Conservation (phyloP, 1,139 yeast species). For the Geotrichum carabidarum region DNA sequence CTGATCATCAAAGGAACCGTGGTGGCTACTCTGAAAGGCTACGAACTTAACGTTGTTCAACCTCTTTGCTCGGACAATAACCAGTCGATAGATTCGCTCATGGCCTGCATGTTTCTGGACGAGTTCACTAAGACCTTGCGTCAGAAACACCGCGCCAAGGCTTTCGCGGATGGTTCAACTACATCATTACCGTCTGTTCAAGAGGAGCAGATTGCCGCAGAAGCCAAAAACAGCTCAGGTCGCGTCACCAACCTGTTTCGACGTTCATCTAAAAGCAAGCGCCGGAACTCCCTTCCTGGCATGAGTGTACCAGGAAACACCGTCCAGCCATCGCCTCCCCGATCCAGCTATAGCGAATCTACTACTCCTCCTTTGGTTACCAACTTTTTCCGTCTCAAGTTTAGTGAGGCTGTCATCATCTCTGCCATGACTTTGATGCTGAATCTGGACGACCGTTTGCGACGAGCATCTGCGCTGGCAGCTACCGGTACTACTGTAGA, state of each 20-base stretch:
- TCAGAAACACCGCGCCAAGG: slow-evolving; percentile 1
- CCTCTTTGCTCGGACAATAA: neutral
- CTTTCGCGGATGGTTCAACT: neutral
- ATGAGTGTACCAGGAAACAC: neutral
- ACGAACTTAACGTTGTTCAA: slow-evolving; percentile 2
- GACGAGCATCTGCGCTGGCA: neutral
- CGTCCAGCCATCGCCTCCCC: neutral
- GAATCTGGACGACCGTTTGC: slow-evolving; percentile 11
- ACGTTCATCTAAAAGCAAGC: neutral
- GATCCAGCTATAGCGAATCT: neutral
- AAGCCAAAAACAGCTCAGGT: neutral
- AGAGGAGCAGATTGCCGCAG: neutral
- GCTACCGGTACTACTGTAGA: neutral
- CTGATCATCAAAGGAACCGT: slow-evolving; percentile 8
- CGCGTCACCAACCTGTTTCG: neutral
- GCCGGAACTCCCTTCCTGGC: neutral
- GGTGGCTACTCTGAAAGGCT: slow-evolving; percentile 8
- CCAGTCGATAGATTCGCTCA: neutral
- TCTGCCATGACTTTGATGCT: slow-evolving; percentile 15
- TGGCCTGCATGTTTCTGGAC: slow-evolving; percentile 3
- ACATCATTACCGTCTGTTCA: slow-evolving; percentile 2
- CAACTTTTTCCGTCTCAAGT: neutral
- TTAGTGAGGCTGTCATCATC: slow-evolving; percentile 9
- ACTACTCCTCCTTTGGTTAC: neutral
- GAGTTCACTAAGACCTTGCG: slow-evolving; percentile 10